phyloP scores from a whole-genome alignment of 306 rosid species.

The cucumber (Cucumis sativus) region DNA sequence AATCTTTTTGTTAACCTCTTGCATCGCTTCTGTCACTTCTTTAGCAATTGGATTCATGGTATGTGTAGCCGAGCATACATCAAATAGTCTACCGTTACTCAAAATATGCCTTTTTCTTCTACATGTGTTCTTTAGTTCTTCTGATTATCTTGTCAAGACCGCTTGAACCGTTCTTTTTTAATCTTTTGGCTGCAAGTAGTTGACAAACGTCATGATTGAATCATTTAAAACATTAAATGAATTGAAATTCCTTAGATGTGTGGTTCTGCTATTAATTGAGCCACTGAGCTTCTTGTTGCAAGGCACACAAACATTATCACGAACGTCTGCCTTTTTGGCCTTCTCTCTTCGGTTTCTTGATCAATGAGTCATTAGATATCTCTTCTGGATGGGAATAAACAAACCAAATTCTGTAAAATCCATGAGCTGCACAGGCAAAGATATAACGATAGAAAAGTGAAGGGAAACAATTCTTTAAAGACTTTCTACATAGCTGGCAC shows the following conservation, averaged over 20 bases:
- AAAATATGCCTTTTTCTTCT: conserved; percentile 54
- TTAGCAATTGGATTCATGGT: conserved; percentile 48
- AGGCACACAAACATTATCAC: conserved; percentile 84
- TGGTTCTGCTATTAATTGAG: conserved; percentile 93
- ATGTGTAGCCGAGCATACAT: conserved; percentile 72
- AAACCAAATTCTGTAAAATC: conserved; percentile 25
- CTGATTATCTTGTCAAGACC: conserved; percentile 57
- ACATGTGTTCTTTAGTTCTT: conserved; percentile 60
- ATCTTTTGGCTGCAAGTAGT: conserved; percentile 79
- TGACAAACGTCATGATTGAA: conserved; percentile 86
- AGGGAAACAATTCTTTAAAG: background rate
- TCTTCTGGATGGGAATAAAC: conserved; percentile 53
- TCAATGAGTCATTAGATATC: conserved; percentile 14
- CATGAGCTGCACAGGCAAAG: background rate
- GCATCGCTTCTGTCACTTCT: conserved; percentile 49
- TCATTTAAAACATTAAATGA: conserved; percentile 85
- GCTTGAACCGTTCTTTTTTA: conserved; percentile 58
- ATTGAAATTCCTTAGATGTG: conserved; percentile 85
- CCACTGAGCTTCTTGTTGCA: conserved; percentile 97
- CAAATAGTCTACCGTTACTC: conserved; percentile 59
- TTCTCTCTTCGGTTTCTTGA: conserved; percentile 28
- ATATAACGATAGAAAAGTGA: background rate
- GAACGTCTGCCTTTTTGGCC: conserved; percentile 70
- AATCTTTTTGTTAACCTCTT: conserved; percentile 59
- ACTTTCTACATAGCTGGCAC: background rate